Conservation (phyloP, 306 rosid genomes). For the Lathyrus aphaca region DNA sequence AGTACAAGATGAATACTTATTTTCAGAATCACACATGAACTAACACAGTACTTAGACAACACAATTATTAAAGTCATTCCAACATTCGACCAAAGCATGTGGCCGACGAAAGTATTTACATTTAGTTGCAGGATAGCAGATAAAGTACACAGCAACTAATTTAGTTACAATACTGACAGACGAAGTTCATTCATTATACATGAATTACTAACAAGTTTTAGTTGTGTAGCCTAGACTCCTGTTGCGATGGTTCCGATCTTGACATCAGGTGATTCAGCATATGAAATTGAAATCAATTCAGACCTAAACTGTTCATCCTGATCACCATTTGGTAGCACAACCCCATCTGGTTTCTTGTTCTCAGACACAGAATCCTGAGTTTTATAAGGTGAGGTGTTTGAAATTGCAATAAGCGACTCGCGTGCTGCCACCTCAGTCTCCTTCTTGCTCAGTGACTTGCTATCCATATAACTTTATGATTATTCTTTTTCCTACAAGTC, state of each 20-base stretch:
- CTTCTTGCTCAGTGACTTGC: slow-evolving; percentile 41
- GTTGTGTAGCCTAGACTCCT: slow-evolving; percentile 30
- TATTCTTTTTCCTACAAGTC: slow-evolving; percentile 45
- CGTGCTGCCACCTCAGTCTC: slow-evolving; percentile 50
- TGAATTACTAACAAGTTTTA: background rate
- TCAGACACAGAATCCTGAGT: slow-evolving; percentile 36
- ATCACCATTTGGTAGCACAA: slow-evolving; percentile 26
- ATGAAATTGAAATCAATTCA: slow-evolving; percentile 55
- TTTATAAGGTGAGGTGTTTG: slow-evolving; percentile 42
- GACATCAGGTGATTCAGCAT: slow-evolving; percentile 50
- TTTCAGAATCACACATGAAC: slow-evolving; percentile 33
- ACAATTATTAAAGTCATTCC: slow-evolving; percentile 23
- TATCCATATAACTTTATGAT: slow-evolving; percentile 53
- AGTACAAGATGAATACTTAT: slow-evolving; percentile 24
- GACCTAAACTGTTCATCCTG: slow-evolving; percentile 46
- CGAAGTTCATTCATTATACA: slow-evolving; percentile 34
- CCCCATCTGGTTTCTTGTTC: slow-evolving; percentile 45
- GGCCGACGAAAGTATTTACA: slow-evolving; percentile 28
- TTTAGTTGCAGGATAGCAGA: slow-evolving; percentile 6
- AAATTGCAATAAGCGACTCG: slow-evolving; percentile 54
- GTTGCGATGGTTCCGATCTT: slow-evolving; percentile 37
- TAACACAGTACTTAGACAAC: slow-evolving; percentile 35
- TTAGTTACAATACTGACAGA: slow-evolving; percentile 22
- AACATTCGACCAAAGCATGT: slow-evolving; percentile 33
- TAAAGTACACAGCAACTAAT: slow-evolving; percentile 27